Percentiles rank a stretch among this genome's conserved stretches.
Conservation (phyloP, 1,284 basidiomycete species). For the Fomitopsis palustris region DNA sequence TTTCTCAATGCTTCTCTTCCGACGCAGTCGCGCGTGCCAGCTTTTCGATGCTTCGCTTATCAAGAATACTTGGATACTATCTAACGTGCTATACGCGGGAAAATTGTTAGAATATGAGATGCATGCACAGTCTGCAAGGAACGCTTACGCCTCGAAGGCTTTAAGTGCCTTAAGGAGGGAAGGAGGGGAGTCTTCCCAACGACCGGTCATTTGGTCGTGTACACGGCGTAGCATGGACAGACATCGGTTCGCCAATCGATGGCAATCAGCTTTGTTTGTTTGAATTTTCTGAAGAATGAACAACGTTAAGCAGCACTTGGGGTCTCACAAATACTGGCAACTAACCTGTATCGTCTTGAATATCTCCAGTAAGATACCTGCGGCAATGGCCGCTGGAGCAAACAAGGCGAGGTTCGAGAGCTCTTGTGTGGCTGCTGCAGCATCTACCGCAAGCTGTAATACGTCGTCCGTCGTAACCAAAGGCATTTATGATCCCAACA, state of each 20-base stretch:
- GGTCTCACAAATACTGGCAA: background rate
- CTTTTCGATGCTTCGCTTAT: slow-evolving; percentile 33
- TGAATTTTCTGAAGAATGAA: slow-evolving; percentile 18
- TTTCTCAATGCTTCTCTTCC: slow-evolving; percentile 37
- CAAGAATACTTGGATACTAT: slow-evolving; percentile 39
- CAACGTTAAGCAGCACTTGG: background rate
- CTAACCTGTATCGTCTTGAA: slow-evolving; percentile 45
- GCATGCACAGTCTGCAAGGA: no score
- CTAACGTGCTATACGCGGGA: slow-evolving; percentile 28
- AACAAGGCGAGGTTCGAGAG: slow-evolving; percentile 33
- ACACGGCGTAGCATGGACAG: slow-evolving; percentile 43
- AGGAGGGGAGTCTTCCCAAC: slow-evolving; percentile 42
- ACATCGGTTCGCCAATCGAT: slow-evolving; percentile 41
- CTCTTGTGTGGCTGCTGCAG: slow-evolving; percentile 17
- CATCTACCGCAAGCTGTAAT: slow-evolving; percentile 15
- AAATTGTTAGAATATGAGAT: background rate
- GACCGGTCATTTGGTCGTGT: slow-evolving; percentile 43
- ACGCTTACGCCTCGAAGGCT: slow-evolving; percentile 40
- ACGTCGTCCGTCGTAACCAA: slow-evolving; percentile 10
- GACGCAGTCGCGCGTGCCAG: slow-evolving; percentile 39
- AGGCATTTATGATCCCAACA: no score
- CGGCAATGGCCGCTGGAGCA: slow-evolving; percentile 40
- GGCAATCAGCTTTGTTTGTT: slow-evolving; percentile 39
- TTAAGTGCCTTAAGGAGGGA: slow-evolving; percentile 39
- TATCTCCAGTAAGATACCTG: slow-evolving; percentile 40